Percentiles rank a stretch among this genome's conserved stretches.
Evolutionary conservation across 2,329 filamentous ascomycete genomes (phyloP).

Genomic region (Xylogone sp.): DNA sequence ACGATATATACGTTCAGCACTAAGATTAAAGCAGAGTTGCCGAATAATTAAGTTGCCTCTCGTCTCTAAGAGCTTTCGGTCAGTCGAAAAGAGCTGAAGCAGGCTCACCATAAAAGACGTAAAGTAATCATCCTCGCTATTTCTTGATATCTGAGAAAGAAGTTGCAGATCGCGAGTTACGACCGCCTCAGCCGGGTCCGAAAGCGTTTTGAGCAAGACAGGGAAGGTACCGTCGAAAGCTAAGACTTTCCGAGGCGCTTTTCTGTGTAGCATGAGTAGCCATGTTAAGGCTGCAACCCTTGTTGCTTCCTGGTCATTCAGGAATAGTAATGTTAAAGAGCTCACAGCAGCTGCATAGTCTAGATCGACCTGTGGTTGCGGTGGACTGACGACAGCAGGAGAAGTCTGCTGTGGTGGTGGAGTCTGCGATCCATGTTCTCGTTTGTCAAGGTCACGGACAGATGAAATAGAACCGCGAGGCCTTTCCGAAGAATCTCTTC

Average conservation of each 20-base stretch:
- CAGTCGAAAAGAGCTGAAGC: slow-evolving; percentile 91
- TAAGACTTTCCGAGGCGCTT: slow-evolving; percentile 87
- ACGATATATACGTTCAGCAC: slow-evolving; percentile 91
- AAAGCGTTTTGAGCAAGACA: slow-evolving; percentile 90
- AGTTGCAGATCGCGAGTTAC: slow-evolving; percentile 92
- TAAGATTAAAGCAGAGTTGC: slow-evolving; percentile 88
- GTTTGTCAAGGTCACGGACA: slow-evolving; percentile 44
- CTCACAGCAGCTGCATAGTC: slow-evolving; percentile 95
- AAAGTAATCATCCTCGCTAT: slow-evolving; percentile 97
- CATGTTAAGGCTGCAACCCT: slow-evolving; percentile 90
- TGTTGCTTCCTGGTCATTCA: slow-evolving; percentile 96
- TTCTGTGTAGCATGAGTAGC: slow-evolving; percentile 96
- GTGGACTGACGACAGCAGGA: slow-evolving; percentile 36
- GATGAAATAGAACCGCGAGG: slow-evolving; percentile 32
- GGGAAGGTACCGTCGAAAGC: slow-evolving; percentile 97
- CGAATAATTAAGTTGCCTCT: slow-evolving; percentile 95
- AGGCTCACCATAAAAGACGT: slow-evolving; percentile 97
- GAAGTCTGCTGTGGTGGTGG: slow-evolving; percentile 35
- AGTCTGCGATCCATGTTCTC: slow-evolving; percentile 49
- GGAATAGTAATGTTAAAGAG: slow-evolving; percentile 85
- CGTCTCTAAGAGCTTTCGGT: slow-evolving; percentile 84
- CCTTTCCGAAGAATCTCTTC: slow-evolving; percentile 26
- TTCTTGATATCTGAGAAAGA: slow-evolving; percentile 91
- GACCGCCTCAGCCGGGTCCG: slow-evolving; percentile 90
- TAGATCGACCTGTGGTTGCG: slow-evolving; percentile 64